Evolutionary conservation across 2,329 filamentous ascomycete genomes (phyloP).

Genomic region (Botrytis fragariae): DNA sequence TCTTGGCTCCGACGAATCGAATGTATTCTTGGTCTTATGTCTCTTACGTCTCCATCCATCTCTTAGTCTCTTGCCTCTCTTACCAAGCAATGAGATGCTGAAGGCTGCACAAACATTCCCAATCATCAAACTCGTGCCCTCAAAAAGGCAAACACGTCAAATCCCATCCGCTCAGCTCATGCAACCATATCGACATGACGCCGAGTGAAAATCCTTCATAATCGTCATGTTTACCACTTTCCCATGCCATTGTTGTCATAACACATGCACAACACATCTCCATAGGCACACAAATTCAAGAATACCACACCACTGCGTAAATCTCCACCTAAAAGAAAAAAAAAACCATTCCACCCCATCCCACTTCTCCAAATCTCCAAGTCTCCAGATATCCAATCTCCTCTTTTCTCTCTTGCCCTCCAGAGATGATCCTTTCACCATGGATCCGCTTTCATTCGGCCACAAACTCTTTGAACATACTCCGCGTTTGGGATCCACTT

Average conservation of each 20-base stretch:
- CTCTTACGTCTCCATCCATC: too few species aligned
- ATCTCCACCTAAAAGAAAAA: not conserved
- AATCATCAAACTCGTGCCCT: not conserved
- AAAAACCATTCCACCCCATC: not conserved
- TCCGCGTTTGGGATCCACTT: constrained; percentile 9
- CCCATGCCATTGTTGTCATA: not conserved
- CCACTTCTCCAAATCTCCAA: constrained; percentile 11
- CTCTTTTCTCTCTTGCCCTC: not conserved
- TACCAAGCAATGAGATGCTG: not conserved
- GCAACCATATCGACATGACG: not conserved
- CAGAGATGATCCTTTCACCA: not conserved
- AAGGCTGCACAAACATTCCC: not conserved
- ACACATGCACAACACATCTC: not conserved
- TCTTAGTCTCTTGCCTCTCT: not conserved
- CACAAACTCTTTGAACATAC: not conserved
- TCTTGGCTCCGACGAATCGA: not conserved
- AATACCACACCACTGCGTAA: not conserved
- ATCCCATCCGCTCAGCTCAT: not conserved
- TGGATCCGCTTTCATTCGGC: not conserved
- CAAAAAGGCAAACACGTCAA: not conserved
- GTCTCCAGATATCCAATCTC: constrained; percentile 7
- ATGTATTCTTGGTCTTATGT: too few species aligned
- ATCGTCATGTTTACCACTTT: not conserved
- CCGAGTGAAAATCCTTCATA: not conserved
- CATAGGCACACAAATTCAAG: not conserved